A percentile compares a stretch with the other conserved stretches of the same genome.
These are phyloP conservation scores for Geranomyces variabilis DNA, from an alignment of 192 early-diverging fungal genomes.

Conservation along the genomic window DNA sequence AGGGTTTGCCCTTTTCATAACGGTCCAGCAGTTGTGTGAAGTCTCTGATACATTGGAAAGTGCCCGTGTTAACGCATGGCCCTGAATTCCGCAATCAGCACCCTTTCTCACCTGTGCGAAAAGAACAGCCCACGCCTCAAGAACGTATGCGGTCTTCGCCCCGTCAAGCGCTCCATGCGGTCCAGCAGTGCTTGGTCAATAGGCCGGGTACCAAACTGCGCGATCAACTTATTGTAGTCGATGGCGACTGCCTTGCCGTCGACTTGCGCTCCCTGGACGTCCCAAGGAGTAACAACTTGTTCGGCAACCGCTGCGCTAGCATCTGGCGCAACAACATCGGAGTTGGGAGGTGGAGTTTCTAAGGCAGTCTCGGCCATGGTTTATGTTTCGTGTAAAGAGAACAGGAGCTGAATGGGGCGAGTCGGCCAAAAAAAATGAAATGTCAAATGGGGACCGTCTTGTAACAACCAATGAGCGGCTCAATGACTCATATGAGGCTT, in stretches of 20 bases:
- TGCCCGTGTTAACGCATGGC: too few species aligned
- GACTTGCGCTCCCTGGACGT: slow-evolving; percentile 88
- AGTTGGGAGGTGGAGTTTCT: too few species aligned
- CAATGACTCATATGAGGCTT: too few species aligned
- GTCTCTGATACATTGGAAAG: slow-evolving; percentile 52
- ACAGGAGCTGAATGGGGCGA: too few species aligned
- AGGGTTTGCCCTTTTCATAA: slow-evolving; percentile 95
- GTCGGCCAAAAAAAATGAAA: too few species aligned
- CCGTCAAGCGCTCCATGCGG: slow-evolving; percentile 85
- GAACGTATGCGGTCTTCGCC: slow-evolving; percentile 77
- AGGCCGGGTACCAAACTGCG: slow-evolving; percentile 81
- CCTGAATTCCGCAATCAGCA: too few species aligned
- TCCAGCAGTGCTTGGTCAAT: slow-evolving; percentile 78
- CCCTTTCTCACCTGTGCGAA: slow-evolving; percentile 81
- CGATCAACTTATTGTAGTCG: slow-evolving; percentile 89
- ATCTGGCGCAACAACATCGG: background rate
- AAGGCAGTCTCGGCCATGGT: too few species aligned
- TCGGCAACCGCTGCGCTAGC: slow-evolving; percentile 23
- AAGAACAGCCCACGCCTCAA: slow-evolving; percentile 92
- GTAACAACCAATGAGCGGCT: too few species aligned
- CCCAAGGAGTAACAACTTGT: slow-evolving; percentile 87
- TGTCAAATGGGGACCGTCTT: too few species aligned
- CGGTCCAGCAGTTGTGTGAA: slow-evolving; percentile 82
- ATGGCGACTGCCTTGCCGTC: slow-evolving; percentile 86
- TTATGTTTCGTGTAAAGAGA: too few species aligned